Conservation (phyloP, 306 rosid species). For the Gillenia trifoliata region DNA sequence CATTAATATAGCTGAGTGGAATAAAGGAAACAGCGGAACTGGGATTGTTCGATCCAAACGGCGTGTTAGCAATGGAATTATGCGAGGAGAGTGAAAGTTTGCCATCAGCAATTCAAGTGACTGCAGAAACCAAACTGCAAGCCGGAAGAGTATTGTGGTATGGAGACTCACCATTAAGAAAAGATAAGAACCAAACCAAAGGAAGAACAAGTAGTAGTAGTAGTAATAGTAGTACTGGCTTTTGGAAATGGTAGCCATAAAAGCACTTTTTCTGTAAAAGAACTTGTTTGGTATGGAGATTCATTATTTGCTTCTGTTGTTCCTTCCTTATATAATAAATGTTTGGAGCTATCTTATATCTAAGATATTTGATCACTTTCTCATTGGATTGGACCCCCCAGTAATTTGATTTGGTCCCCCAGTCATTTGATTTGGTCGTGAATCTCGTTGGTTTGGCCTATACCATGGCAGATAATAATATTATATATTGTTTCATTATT, state of each 20-base stretch:
- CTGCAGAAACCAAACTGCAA: not conserved
- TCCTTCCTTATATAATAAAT: not conserved
- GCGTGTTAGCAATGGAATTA: not conserved
- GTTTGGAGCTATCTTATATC: too few species aligned
- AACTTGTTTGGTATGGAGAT: too few species aligned
- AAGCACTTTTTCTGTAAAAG: not conserved
- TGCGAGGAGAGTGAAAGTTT: not conserved
- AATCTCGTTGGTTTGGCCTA: too few species aligned
- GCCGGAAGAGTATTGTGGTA: not conserved
- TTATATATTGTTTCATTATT: too few species aligned
- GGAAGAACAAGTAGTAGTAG: conserved; percentile 21
- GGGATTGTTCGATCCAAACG: not conserved
- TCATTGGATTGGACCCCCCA: too few species aligned
- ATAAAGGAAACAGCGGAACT: not conserved
- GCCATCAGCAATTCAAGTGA: not conserved
- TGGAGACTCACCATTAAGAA: not conserved
- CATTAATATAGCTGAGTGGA: not conserved
- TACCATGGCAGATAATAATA: too few species aligned
- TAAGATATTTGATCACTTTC: too few species aligned
- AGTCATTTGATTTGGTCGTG: too few species aligned
- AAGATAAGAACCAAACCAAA: conserved; percentile 7
- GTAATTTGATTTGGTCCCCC: too few species aligned
- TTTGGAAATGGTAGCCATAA: not conserved
- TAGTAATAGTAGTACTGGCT: not conserved
- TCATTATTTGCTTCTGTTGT: too few species aligned